Evolutionary conservation across 768 basidiomycete species (phyloP).

Genomic region (Mycena vitilis): DNA sequence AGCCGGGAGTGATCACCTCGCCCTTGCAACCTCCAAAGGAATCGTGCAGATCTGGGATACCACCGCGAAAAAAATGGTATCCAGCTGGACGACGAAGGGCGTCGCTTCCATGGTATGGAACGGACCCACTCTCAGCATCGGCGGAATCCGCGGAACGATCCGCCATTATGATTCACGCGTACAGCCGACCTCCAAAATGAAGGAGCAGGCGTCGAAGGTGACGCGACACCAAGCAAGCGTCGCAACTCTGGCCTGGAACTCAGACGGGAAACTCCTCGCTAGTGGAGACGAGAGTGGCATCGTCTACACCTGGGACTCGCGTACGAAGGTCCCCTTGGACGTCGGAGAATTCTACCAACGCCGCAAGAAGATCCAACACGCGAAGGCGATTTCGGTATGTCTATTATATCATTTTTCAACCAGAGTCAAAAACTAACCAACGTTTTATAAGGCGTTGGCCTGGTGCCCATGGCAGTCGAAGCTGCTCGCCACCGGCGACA

Average conservation of each 20-base stretch:
- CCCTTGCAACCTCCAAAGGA: slow-evolving; percentile 71
- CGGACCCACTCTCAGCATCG: slow-evolving; percentile 71
- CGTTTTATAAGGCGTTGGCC: slow-evolving; percentile 70
- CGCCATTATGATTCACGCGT: slow-evolving; percentile 80
- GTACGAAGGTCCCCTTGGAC: slow-evolving; percentile 62
- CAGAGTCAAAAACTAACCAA: background rate
- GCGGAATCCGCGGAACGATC: slow-evolving; percentile 76
- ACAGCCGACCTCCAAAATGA: slow-evolving; percentile 54
- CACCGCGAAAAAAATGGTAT: slow-evolving; percentile 63
- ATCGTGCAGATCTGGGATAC: slow-evolving; percentile 81
- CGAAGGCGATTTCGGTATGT: slow-evolving; percentile 65
- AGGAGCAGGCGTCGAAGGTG: slow-evolving; percentile 74
- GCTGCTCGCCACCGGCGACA: slow-evolving; percentile 81
- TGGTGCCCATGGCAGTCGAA: slow-evolving; percentile 91
- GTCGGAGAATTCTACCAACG: slow-evolving; percentile 67
- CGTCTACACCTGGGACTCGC: slow-evolving; percentile 82
- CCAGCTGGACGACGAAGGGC: slow-evolving; percentile 67
- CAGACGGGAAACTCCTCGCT: slow-evolving; percentile 74
- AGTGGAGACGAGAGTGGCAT: slow-evolving; percentile 82
- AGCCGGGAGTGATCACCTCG: slow-evolving; percentile 58
- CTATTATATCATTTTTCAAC: background rate
- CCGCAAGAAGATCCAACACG: slow-evolving; percentile 79
- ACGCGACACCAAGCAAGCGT: slow-evolving; percentile 77
- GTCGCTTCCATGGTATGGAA: slow-evolving; percentile 77
- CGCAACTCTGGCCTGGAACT: slow-evolving; percentile 74